A percentile compares a stretch with the other conserved stretches of the same genome.
phyloP scores from a whole-genome alignment of 2,329 filamentous ascomycete species.

The Exophiala sideris region DNA sequence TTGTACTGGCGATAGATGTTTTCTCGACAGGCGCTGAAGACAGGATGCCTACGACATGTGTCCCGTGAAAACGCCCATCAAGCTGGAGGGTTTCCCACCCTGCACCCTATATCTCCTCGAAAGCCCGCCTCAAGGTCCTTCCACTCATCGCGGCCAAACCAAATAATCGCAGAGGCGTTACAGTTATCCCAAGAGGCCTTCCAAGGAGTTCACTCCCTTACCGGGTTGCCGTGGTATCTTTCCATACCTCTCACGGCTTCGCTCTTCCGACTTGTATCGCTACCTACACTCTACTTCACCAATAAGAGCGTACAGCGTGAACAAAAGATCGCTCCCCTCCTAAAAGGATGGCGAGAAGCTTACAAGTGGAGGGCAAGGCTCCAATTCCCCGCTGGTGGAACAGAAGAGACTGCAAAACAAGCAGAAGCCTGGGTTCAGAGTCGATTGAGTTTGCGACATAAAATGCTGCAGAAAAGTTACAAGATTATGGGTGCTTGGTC shows the following conservation, averaged over 20 bases:
- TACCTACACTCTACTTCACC: conserved; percentile 47
- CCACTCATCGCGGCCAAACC: conserved; percentile 46
- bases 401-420: conserved; percentile 8
- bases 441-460: conserved; percentile 15
- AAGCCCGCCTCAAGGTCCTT: conserved; percentile 34
- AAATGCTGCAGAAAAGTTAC: conserved; percentile 26
- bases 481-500: conserved; percentile 1
- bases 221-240: conserved; percentile 52
- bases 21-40: no score
- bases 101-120: not conserved
- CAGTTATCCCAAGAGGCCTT: conserved; percentile 17
- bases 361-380: conserved; percentile 23
- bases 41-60: not conserved
- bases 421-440: conserved; percentile 16
- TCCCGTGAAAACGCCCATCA: not conserved
- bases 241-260: conserved; percentile 56
- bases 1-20: no score
- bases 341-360: conserved; percentile 36
- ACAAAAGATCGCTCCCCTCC: conserved; percentile 41
- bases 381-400: conserved; percentile 6
- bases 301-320: conserved; percentile 39
- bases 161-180: conserved; percentile 20
- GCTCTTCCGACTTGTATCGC: conserved; percentile 47
- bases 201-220: conserved; percentile 46
- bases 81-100: not conserved